Percentiles rank a stretch among this genome's conserved stretches.
These are phyloP conservation scores for Rusavskia elegans DNA, from an alignment of 495 filamentous ascomycete genomes.

Conservation along the genomic window DNA sequence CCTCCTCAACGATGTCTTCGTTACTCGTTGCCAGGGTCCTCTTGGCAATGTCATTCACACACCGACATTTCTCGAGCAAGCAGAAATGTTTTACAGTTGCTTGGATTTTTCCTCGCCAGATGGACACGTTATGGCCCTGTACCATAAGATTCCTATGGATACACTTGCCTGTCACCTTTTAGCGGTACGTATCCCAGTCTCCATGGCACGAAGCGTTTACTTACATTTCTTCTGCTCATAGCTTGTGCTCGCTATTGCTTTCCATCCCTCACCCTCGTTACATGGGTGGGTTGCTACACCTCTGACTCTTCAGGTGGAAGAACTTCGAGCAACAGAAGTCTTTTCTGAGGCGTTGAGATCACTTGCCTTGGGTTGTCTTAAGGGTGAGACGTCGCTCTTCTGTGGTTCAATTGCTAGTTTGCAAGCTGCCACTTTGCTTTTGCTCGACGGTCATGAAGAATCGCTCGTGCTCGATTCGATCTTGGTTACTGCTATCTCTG, in stretches of 20 bases:
- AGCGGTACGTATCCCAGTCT: background rate
- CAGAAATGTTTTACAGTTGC: background rate
- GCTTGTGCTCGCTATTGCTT: conserved; percentile 3
- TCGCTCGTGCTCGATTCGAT: conserved; percentile 14
- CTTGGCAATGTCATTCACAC: conserved; percentile 16
- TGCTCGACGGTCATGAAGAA: conserved; percentile 16
- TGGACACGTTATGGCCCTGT: background rate
- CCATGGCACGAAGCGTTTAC: background rate
- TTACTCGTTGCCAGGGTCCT: conserved; percentile 17
- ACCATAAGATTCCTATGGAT: conserved; percentile 1
- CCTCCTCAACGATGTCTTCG: conserved; percentile 13
- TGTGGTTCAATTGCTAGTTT: conserved; percentile 18
- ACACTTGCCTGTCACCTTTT: conserved; percentile 5
- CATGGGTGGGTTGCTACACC: conserved; percentile 1
- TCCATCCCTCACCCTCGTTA: conserved; percentile 3
- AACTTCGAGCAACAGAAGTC: background rate
- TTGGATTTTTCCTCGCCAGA: background rate
- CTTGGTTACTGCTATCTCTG: conserved; percentile 18
- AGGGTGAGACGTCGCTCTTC: conserved; percentile 12
- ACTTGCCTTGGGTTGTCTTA: conserved; percentile 17
- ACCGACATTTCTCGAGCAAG: conserved; percentile 12
- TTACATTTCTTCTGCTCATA: background rate
- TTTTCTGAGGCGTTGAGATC: conserved; percentile 11
- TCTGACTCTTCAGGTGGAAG: background rate
- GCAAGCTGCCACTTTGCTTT: conserved; percentile 18